Percentiles rank a stretch among this genome's conserved stretches.
These are phyloP conservation scores for Auxenochlorella pyrenoidosa DNA, from an alignment of 139 green algal species.

Conservation along the genomic window DNA sequence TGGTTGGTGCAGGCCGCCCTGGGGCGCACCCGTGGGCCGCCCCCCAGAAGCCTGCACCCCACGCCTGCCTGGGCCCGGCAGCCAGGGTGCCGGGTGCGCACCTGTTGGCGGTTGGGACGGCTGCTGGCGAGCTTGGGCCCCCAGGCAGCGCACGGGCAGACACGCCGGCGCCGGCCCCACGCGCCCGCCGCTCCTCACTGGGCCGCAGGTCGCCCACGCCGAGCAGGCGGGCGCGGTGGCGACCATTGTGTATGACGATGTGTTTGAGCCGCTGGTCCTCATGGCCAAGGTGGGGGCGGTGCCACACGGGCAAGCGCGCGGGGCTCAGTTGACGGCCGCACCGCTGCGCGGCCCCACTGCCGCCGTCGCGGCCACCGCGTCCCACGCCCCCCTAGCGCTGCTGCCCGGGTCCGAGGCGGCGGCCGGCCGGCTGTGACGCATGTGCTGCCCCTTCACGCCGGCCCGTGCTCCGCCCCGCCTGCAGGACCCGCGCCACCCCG, in stretches of 20 bases:
- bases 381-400: not conserved
- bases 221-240: constrained; percentile 74
- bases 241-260: constrained; percentile 84
- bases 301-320: too few relatives aligned
- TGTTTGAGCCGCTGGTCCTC: constrained; percentile 77
- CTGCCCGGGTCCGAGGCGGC: too few relatives aligned
- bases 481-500: constrained; percentile 47
- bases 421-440: not conserved
- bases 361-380: too few relatives aligned
- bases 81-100: too few relatives aligned
- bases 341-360: too few relatives aligned
- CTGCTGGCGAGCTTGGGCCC: too few relatives aligned
- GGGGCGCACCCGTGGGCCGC: not conserved
- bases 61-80: too few relatives aligned
- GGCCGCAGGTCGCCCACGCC: constrained; percentile 71
- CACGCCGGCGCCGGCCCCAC: too few relatives aligned
- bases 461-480: too few relatives aligned
- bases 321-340: too few relatives aligned
- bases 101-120: too few relatives aligned
- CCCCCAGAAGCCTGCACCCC: not conserved
- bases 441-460: not conserved
- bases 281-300: constrained; percentile 70
- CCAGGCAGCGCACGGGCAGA: too few relatives aligned
- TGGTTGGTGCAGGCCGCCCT: not conserved
- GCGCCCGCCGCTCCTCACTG: not conserved